Base-by-base conservation (phyloP, 1,284 basidiomycete genomes). In the Pyrrhoderma noxium region DNA sequence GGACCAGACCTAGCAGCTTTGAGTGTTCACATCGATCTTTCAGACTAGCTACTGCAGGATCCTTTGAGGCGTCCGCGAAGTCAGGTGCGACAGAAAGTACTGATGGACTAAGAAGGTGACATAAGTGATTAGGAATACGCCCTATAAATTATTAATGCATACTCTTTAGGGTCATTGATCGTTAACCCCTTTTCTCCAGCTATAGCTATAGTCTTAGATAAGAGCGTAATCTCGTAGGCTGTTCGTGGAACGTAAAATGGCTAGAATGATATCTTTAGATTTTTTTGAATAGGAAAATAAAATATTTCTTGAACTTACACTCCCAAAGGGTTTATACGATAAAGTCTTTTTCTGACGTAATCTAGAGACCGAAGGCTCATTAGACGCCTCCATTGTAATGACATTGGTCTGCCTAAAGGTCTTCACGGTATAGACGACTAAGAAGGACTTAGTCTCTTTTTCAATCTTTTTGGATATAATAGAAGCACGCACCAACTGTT, bases 391-490 rank as follows among this genome's bases (percentile, higher is more conserved):
- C 22, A 75, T 50, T 1, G 69, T 58, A 54, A 80, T 69, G 18
- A 83, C 61, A 64, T 74, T 75, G 2, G 75, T 65, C 55, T 82
- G 76, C 40, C 85, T 61, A 41, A 81, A 71, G 45, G 72, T 73
- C 65, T 83, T 88, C 25, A 75, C 69, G 5, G 77, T 77, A 64
- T 80, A 89, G 21, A 86, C 70, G 39, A 89, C 87, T 89, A 21
- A 37, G 21, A 22, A 46, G 9, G 44, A 40, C 11, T 52, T 39
- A 19, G 36, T 43, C n/a, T n/a, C n/a, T n/a, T n/a, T n/a, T n/a
- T n/a, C 7, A 35, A 47, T 35, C 46, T 16, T n/a, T 39, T 36
- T 39, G 45, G 39, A 27, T 40, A 39, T 22, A 34, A 34, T 35
- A 51, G 5, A n/a, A 25, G 43, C 8, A 63, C 66, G 61, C 57